Evolutionary conservation across 805 yeast species (phyloP), one percentile per base, ranked within the genome.

Genomic region (Schwanniomyces sp.): DNA sequence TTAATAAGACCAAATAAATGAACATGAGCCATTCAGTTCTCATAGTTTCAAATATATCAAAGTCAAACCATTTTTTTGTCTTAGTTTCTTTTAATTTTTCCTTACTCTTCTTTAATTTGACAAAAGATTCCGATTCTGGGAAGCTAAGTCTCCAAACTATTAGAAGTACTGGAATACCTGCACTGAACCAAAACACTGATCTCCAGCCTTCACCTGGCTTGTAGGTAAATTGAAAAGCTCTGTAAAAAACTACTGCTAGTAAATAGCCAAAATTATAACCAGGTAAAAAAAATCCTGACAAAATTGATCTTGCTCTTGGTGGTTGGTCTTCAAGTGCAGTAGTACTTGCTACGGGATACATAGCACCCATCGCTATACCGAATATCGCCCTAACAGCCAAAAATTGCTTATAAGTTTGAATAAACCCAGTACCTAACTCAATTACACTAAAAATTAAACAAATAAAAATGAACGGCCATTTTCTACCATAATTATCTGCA

Each of bases 241-340:
- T 73, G 52, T 79, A 79, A 67, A 84, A 85, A 21, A 83, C 72
- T 41, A 82, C 86, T 4, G 83, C 88, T 50, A 84, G 58, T 26
- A 85, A 66, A 55, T 83, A 84, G 26, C 90, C 90, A 42, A 84
- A 75, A 1, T 86, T 84, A 55, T 85, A 89, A 51, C 96, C 96
- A 61, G 88, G 87, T 66, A 88, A 95, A 61, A 90, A 80, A 34
- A 87, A 62, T 41, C 88, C 90, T 24, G 84, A 78, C 39, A 84
- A 64, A 47, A 83, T 72, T 39, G 87, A 85, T 64, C 80, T 70
- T 34, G 85, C 79, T 34, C 64, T 71, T 17, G 62, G 57, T 9
- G 84, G 84, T 53, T 79, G 70, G 57, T 77, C 82, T 52, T 79
- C 84, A 36, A 80, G 54, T n/a, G 82, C 76, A 12, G 80, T 75